Evolutionary conservation across 495 filamentous ascomycete species (phyloP).

Genomic region (Xylona heveae): DNA sequence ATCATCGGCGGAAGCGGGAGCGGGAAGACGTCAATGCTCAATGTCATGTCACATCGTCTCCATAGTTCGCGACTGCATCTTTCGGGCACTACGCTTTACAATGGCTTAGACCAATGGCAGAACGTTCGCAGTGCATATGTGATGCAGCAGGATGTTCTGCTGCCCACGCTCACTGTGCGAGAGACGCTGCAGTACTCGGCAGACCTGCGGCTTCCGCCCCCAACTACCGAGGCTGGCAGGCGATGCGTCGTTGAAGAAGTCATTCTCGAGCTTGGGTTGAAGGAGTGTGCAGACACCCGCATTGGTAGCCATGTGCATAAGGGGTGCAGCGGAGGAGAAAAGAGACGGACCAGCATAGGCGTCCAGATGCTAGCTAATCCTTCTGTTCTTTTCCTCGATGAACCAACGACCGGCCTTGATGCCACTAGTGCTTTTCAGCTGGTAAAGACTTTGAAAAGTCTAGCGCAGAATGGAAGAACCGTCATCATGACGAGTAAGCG

Average conservation of each 20-base stretch:
- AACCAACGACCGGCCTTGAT: conserved; percentile 36
- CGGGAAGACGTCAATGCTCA: conserved; percentile 48
- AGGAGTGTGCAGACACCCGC: conserved; percentile 49
- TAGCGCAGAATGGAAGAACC: conserved; percentile 44
- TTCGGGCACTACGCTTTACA: conserved; percentile 32
- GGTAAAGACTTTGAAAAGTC: conserved; percentile 39
- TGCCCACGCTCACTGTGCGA: conserved; percentile 48
- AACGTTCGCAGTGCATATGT: conserved; percentile 43
- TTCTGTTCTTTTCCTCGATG: conserved; percentile 52
- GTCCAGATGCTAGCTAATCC: conserved; percentile 58
- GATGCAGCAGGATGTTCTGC: conserved; percentile 54
- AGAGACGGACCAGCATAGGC: conserved; percentile 48
- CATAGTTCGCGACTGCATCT: conserved; percentile 27
- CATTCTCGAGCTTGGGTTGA: conserved; percentile 49
- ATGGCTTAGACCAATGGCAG: conserved; percentile 26
- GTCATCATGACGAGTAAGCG: conserved; percentile 35
- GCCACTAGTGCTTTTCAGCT: conserved; percentile 49
- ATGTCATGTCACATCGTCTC: conserved; percentile 45
- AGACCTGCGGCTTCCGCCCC: conserved; percentile 41
- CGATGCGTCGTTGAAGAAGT: conserved; percentile 43
- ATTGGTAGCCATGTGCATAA: conserved; percentile 47
- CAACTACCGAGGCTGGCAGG: conserved; percentile 34
- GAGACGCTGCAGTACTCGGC: conserved; percentile 54
- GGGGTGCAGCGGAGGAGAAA: conserved; percentile 58
- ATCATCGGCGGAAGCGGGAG: conserved; percentile 55